Conservation (phyloP, 805 yeast genomes). For the Candida chilensis region DNA sequence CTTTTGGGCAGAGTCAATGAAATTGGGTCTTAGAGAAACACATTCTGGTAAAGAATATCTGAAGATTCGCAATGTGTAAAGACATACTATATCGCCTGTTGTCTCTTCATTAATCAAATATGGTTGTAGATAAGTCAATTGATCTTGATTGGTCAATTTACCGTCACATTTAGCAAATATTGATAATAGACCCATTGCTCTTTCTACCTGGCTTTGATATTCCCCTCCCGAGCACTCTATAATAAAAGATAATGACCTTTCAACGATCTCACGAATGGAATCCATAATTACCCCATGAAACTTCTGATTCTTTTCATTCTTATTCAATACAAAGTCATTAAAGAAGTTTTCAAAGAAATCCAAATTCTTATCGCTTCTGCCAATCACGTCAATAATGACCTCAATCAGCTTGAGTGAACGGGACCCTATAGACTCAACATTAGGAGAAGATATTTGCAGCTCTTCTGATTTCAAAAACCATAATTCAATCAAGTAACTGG, state of each 20-base stretch:
- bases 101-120: conserved; percentile 41
- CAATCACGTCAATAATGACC: conserved; percentile 28
- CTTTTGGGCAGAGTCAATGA: conserved; percentile 37
- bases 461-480: too few species aligned
- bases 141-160: conserved; percentile 53
- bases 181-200: conserved; percentile 40
- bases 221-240: conserved; percentile 21
- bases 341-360: conserved; percentile 39
- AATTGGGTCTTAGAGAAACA: conserved; percentile 37
- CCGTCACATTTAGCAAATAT: conserved; percentile 45
- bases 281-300: conserved; percentile 7
- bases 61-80: conserved; percentile 46
- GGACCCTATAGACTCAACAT: too few species aligned
- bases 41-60: conserved; percentile 35
- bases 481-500: conserved; percentile 5
- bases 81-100: conserved; percentile 29
- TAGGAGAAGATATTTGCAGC: too few species aligned
- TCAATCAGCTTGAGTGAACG: conserved; percentile 8
- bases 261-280: conserved; percentile 18
- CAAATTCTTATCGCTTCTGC: conserved; percentile 25
- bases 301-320: conserved; percentile 8
- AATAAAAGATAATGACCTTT: conserved; percentile 21
- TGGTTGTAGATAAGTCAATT: conserved; percentile 56
- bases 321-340: conserved; percentile 28
- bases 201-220: conserved; percentile 15